Conservation (phyloP, 2,329 filamentous ascomycete species). For the Aspergillus hortae region DNA sequence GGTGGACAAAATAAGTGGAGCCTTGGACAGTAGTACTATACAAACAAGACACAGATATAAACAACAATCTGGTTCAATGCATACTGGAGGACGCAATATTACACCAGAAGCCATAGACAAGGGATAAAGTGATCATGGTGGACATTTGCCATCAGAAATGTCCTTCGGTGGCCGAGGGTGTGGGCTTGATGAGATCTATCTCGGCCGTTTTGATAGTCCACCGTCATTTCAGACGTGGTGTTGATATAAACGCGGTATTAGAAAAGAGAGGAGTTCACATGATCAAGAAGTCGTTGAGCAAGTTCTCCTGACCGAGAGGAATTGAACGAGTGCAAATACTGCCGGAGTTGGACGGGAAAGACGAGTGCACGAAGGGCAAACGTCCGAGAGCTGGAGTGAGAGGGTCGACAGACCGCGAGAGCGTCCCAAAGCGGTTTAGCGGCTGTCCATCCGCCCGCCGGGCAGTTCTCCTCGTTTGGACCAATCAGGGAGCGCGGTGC, state of each 20-base stretch:
- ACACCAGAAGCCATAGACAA: not conserved
- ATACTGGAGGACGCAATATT: no score
- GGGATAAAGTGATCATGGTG: not conserved
- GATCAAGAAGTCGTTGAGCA: conserved; percentile 8
- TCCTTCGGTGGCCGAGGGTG: not conserved
- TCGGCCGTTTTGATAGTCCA: not conserved
- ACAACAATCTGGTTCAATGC: no score
- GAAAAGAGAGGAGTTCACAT: not conserved
- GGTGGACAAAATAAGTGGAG: no score
- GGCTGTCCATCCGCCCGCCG: conserved; percentile 15
- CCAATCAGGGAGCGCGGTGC: conserved; percentile 30
- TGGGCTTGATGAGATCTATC: not conserved
- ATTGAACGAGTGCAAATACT: conserved; percentile 65
- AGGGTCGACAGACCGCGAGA: not conserved
- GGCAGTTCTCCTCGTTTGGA: conserved; percentile 32
- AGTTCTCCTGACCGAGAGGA: conserved; percentile 45
- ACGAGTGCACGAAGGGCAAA: not conserved
- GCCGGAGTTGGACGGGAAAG: conserved; percentile 34
- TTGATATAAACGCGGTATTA: not conserved
- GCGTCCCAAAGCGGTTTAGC: conserved; percentile 30
- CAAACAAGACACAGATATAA: no score
- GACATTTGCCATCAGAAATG: not conserved
- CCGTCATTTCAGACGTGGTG: not conserved
- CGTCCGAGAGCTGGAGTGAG: not conserved
- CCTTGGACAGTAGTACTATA: no score